These are phyloP conservation scores for Avicennia marina DNA, from an alignment of 257 asterid genomes.

Conservation along the genomic window DNA sequence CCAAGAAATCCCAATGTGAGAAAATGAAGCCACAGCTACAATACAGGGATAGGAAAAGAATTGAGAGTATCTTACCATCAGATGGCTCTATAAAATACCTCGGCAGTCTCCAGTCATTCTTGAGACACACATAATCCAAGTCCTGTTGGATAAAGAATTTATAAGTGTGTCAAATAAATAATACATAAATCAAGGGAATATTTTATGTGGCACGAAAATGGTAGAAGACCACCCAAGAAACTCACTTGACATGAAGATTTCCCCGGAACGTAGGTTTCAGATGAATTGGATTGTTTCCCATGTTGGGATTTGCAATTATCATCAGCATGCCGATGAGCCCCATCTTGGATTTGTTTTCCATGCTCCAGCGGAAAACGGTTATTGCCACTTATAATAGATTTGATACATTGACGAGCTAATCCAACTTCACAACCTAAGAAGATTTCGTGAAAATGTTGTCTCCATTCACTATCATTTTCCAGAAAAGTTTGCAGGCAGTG, in stretches of 20 bases:
- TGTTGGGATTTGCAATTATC: not conserved
- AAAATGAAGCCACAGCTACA: not conserved
- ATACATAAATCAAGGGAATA: not conserved
- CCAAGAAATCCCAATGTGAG: no score
- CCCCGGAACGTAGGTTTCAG: slow-evolving; percentile 25
- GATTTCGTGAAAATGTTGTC: no score
- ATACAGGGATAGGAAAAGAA: not conserved
- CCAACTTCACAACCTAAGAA: slow-evolving; percentile 29
- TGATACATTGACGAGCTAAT: slow-evolving; percentile 27
- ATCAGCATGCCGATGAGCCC: no score
- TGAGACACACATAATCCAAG: slow-evolving; percentile 31
- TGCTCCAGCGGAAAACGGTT: slow-evolving; percentile 1
- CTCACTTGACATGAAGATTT: slow-evolving; percentile 38
- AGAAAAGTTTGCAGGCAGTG: no score
- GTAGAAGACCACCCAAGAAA: not conserved
- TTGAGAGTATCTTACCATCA: slow-evolving; percentile 22
- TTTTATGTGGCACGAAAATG: not conserved
- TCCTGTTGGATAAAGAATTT: slow-evolving; percentile 24
- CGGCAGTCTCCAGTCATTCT: slow-evolving; percentile 40
- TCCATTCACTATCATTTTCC: no score
- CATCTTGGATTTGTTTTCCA: slow-evolving; percentile 9
- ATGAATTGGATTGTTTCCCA: slow-evolving; percentile 4
- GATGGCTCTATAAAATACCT: slow-evolving; percentile 25
- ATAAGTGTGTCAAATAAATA: not conserved
- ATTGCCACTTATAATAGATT: slow-evolving; percentile 20